Evolutionary conservation across 225 moss, liverwort and hornwort genomes (phyloP), one percentile per base, ranked within the genome.

Genomic region (Pseudoscleropodium purum): DNA sequence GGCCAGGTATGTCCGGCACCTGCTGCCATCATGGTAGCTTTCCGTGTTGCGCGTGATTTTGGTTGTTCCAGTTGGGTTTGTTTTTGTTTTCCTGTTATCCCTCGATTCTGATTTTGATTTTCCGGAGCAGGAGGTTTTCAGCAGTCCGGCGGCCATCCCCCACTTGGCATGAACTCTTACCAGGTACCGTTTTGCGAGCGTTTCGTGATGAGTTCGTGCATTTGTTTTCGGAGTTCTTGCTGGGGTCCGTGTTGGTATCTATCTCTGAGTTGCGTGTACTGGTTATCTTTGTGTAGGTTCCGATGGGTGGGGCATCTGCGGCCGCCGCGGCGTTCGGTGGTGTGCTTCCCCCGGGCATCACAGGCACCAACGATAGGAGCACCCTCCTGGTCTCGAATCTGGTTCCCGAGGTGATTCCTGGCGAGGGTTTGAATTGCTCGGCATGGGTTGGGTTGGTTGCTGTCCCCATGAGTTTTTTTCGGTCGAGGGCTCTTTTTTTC

Each of bases 311-410:
- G 75, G 96, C 97, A 54, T 96, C 99, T 69, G 99, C 99, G 86
- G 97, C 99, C 59, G 97, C 97, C 47, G 97, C 97, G 80, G 97
- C 96, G 88, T 99, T 99, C 90, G 99, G 97, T 33, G 99, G 99
- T 69, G 97, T 99, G 36, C 95, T 99, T 79, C 99, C 97, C 69
- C 97, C 97, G 83, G 83, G 90, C 13, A 87, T 92, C 87, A 98
- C 97, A 60, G 96, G 98, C 79, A 99, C 97, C 43, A 99, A 99
- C 91, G 99, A 99, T n/a, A 96, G 99, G 90, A 97, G 96, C 91
- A 99, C 99, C 76, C 96, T 99, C 54, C 95, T 99, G 60, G 99
- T 97, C 41, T 99, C 97, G 86, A 99, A 96, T 88, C 91, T 99
- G 57, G 94, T 95, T 75, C 93, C 97, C 47, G 99, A 99, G 96